Evolutionary conservation across 1,284 basidiomycete genomes (phyloP).

Genomic region (Lentinula novae-zelandiae): DNA sequence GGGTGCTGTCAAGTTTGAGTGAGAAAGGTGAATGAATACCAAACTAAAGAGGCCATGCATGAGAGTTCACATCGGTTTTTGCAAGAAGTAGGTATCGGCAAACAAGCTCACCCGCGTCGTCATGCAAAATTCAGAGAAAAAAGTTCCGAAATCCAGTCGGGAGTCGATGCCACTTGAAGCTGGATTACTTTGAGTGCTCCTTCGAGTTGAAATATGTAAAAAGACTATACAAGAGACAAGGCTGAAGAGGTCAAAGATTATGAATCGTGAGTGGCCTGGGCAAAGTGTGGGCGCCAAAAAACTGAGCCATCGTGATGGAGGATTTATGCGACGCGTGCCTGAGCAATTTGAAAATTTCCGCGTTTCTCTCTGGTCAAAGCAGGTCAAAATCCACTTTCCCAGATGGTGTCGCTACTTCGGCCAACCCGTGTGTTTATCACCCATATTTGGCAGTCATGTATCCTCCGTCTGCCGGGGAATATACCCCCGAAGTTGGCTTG

Average conservation of each 20-base stretch:
- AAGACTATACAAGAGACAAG: background rate
- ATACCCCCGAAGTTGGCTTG: too few species aligned
- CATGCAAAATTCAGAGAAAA: background rate
- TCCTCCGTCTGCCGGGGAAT: too few species aligned
- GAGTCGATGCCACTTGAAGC: background rate
- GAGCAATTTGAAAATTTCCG: background rate
- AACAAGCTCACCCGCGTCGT: background rate
- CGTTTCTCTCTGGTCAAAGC: background rate
- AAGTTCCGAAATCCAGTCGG: background rate
- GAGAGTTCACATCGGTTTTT: background rate
- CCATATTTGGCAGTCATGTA: too few species aligned
- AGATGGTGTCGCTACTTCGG: background rate
- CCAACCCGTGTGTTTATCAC: background rate
- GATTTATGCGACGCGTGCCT: background rate
- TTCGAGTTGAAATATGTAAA: background rate
- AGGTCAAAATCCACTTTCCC: background rate
- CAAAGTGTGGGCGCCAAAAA: background rate
- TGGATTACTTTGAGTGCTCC: background rate
- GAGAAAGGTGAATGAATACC: constrained; percentile 19
- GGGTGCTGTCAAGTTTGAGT: constrained; percentile 21
- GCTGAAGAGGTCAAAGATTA: background rate
- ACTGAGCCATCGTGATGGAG: background rate
- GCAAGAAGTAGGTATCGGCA: background rate
- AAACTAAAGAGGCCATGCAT: background rate
- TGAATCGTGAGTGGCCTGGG: background rate